Base-by-base conservation (phyloP, 768 basidiomycete genomes). In the Epithele typhae region DNA sequence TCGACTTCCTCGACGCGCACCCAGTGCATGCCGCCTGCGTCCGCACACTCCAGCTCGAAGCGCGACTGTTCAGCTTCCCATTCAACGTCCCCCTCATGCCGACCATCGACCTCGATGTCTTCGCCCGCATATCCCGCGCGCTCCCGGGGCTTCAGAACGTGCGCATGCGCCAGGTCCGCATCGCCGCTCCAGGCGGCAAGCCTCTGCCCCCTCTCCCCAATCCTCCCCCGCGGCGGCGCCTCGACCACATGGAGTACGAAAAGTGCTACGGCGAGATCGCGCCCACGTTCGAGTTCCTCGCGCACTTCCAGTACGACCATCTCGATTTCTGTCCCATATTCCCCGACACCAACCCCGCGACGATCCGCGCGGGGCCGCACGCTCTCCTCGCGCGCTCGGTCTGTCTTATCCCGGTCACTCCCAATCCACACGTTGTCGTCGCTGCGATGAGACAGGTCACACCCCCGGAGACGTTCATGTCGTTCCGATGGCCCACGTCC, bases 201-300 rank as follows among this genome's bases (percentile, higher is more conserved):
- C 18, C 25, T 27, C 4, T 19, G 5, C 18, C 23, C 15, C 18
- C 25, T 27, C 4, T 19, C n/a, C 18, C 23, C 15, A 14, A 3
- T 1, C 1, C 33, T 7, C 12, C 21, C 5, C 5, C 33, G 19
- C 18, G 18, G 30, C 21, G 22, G 21, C 11, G 23, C 9, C 4
- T 43, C 22, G 42, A 43, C n/a, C 42, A 43, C 15, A 1, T 43
- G 33, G 42, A 43, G 42, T 43, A 43, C 14, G 42, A 43, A 21
- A 22, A 24, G 14, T 43, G 32, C 14, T 24, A 10, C 33, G 25
- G 32, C 19, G 15, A 23, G 22, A 21, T 43, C 33, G 14, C 21
- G 21, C 8, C 18, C 21, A 24, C 32, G 21, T 43, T 43, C 10
- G 21, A 9, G 5, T 33, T 43, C 2, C 22, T 43, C 2, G 22